Conservation (phyloP, 495 filamentous ascomycete species). For the Hypomontagnella submonticulosa region DNA sequence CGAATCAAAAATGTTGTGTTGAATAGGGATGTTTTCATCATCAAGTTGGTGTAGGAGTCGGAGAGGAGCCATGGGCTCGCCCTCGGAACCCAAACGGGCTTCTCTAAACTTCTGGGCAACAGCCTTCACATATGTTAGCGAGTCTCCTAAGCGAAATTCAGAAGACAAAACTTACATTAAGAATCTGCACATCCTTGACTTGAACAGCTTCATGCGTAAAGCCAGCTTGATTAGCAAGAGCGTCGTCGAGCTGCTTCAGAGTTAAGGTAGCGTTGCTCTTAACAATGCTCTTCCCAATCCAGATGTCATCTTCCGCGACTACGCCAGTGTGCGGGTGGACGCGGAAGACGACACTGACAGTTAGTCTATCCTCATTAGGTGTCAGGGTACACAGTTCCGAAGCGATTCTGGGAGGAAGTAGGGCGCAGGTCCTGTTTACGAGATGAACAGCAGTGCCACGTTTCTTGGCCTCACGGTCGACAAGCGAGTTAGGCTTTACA, state of each 20-base stretch:
- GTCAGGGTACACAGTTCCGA: constrained; percentile 87
- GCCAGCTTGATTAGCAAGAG: constrained; percentile 70
- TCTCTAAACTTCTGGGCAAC: constrained; percentile 90
- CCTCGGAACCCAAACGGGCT: constrained; percentile 80
- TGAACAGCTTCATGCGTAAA: constrained; percentile 69
- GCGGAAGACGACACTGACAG: constrained; percentile 91
- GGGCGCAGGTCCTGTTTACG: constrained; percentile 88
- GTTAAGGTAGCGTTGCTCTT: constrained; percentile 87
- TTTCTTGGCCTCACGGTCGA: constrained; percentile 98
- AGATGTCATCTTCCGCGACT: constrained; percentile 82
- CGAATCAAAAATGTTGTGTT: constrained; percentile 94
- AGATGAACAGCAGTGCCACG: constrained; percentile 95
- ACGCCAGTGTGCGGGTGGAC: constrained; percentile 81
- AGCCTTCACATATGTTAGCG: constrained; percentile 60
- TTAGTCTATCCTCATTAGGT: constrained; percentile 87
- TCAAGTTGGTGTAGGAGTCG: constrained; percentile 94
- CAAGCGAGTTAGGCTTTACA: constrained; percentile 93
- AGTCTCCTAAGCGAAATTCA: constrained; percentile 1
- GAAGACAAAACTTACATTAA: constrained; percentile 69
- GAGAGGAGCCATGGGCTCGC: constrained; percentile 81
- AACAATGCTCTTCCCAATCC: constrained; percentile 94
- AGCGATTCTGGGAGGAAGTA: constrained; percentile 87
- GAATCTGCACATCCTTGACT: constrained; percentile 76
- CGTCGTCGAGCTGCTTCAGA: constrained; percentile 84
- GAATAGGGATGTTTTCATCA: constrained; percentile 96